A percentile compares a stretch with the other conserved stretches of the same genome.
These are phyloP conservation scores for Ophiostoma pallidulum DNA, from an alignment of 2,329 filamentous ascomycete genomes.

Conservation along the genomic window DNA sequence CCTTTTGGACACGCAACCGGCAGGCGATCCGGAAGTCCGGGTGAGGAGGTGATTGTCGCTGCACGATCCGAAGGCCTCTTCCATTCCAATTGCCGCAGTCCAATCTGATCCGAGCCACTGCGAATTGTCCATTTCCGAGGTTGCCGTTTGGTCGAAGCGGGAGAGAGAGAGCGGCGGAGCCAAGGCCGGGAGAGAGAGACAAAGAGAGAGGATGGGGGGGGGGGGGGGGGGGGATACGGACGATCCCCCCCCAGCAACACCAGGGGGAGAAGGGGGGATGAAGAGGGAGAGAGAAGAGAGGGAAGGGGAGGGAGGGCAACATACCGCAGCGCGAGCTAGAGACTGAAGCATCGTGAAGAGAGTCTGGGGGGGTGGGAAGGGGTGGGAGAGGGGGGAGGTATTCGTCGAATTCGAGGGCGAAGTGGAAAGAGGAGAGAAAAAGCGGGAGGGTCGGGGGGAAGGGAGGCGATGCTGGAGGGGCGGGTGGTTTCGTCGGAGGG, in stretches of 20 bases:
- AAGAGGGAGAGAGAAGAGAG: not conserved
- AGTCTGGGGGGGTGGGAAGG: not conserved
- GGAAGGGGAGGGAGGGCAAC: constrained; percentile 22
- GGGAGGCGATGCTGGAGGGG: not conserved
- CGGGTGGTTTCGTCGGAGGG: not conserved
- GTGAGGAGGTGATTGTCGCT: too few species aligned
- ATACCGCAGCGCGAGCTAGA: constrained; percentile 47
- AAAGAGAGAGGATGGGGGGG: not conserved
- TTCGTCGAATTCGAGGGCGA: too few species aligned
- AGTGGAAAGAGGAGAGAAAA: not conserved
- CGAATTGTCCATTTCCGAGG: too few species aligned
- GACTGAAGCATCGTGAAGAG: constrained; percentile 23
- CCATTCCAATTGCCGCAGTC: too few species aligned
- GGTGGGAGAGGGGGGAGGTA: too few species aligned
- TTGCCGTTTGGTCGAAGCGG: too few species aligned
- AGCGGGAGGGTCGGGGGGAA: not conserved
- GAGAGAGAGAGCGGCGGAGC: too few species aligned
- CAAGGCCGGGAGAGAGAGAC: not conserved
- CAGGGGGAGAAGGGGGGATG: not conserved
- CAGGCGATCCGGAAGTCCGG: too few species aligned
- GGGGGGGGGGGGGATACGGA: too few species aligned
- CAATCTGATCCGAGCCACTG: too few species aligned
- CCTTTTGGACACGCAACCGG: too few species aligned
- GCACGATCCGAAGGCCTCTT: too few species aligned
- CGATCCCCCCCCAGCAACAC: not conserved